These are phyloP conservation scores for Fusarium decemcellulare DNA, from an alignment of 2,329 filamentous ascomycete species.

Conservation along the genomic window DNA sequence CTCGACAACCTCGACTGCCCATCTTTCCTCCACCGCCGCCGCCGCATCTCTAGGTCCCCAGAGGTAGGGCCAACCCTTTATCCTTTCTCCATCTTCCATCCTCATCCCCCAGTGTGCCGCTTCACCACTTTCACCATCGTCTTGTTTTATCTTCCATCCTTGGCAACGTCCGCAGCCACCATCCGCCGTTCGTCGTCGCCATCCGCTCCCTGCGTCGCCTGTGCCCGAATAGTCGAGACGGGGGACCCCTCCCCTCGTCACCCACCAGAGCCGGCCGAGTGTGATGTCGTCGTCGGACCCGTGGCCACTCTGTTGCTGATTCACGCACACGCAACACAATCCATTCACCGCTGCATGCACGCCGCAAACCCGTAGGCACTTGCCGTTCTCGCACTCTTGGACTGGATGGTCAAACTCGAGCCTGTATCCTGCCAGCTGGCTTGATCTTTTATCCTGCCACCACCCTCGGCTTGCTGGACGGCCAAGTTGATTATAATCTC, in stretches of 20 bases:
- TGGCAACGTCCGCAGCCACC: background rate
- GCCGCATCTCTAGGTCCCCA: conserved; percentile 41
- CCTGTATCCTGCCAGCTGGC: conserved; percentile 2
- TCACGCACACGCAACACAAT: conserved; percentile 39
- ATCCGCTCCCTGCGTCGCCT: conserved; percentile 24
- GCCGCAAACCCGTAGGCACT: conserved; percentile 12
- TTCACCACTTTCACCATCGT: conserved; percentile 13
- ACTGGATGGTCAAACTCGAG: conserved; percentile 3
- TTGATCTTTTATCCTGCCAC: conserved; percentile 12
- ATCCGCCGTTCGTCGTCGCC: conserved; percentile 16
- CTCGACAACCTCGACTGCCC: conserved; percentile 51
- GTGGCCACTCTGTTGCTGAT: conserved; percentile 38
- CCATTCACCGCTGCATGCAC: conserved; percentile 27
- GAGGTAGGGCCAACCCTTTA: conserved; percentile 46
- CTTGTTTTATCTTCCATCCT: conserved; percentile 12
- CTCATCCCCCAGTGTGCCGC: conserved; percentile 25
- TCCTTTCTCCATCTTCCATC: conserved; percentile 30
- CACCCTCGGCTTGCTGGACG: conserved; percentile 2
- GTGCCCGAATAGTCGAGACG: conserved; percentile 19
- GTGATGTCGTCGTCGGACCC: conserved; percentile 35
- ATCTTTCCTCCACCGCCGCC: conserved; percentile 39
- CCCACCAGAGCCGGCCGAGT: conserved; percentile 32
- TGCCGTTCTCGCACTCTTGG: conserved; percentile 6
- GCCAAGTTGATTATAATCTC: conserved; percentile 10
- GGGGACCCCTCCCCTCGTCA: conserved; percentile 30